phyloP scores from a whole-genome alignment of 805 yeast species.

The Teunomyces stri region DNA sequence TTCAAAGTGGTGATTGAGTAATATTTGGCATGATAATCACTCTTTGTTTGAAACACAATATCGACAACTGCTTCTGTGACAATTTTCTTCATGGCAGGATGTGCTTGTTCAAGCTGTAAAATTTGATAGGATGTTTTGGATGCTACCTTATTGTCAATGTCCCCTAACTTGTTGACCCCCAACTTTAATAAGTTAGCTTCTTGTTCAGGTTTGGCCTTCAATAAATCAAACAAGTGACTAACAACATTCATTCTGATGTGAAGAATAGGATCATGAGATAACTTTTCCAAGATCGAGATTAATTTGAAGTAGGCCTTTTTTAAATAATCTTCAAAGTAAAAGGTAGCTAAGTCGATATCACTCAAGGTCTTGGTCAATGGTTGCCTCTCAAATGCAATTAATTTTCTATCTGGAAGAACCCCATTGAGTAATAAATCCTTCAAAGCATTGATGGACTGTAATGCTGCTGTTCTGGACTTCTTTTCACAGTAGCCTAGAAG shows the following conservation, averaged over 20 bases:
- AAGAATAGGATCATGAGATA: constrained; percentile 88
- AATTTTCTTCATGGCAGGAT: constrained; percentile 92
- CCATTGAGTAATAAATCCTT: constrained; percentile 86
- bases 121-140: constrained; percentile 83
- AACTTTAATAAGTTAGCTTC: constrained; percentile 85
- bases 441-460: constrained; percentile 85
- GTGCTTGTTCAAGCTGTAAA: constrained; percentile 79
- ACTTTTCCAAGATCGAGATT: constrained; percentile 69
- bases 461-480: constrained; percentile 89
- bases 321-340: constrained; percentile 86
- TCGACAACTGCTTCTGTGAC: constrained; percentile 80
- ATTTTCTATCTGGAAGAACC: constrained; percentile 80
- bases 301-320: constrained; percentile 75
- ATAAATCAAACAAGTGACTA: constrained; percentile 72
- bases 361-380: constrained; percentile 49
- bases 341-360: constrained; percentile 59
- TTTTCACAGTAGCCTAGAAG: constrained; percentile 77
- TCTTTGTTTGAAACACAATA: constrained; percentile 63
- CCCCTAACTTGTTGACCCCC: constrained; percentile 94
- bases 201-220: constrained; percentile 91
- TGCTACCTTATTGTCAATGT: constrained; percentile 83
- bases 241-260: constrained; percentile 81
- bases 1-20: constrained; percentile 85
- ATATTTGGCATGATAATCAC: constrained; percentile 83
- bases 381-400: constrained; percentile 70